Base-by-base conservation (phyloP, 192 early-diverging fungal species). In the Helicostylum pulchrum region DNA sequence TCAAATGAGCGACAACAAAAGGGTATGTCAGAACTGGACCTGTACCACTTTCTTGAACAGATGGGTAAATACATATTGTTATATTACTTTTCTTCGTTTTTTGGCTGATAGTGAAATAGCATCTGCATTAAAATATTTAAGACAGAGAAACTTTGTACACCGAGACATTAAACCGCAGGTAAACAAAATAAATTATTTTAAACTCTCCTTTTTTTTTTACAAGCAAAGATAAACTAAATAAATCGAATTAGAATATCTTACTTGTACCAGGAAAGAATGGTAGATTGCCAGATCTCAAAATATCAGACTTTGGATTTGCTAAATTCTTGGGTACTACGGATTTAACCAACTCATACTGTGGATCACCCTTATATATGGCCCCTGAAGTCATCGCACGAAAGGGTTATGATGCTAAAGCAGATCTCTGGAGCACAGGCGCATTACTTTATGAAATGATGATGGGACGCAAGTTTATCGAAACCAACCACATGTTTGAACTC, bases 241-340 rank as follows among this genome's bases (percentile, higher is more conserved):
- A 17, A 14, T 44, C 34, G 32, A 36, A 94, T 86, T 93, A 96
- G 73, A 83, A 94, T 12, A 77, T 93, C 8, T 71, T 98, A n/a
- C 76, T 83, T 45, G 88, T 90, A 6, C 75, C 88, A 69, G 61
- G 72, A 69, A 66, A 52, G 56, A 12, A 32, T 54, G 71, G 19
- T 12, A 77, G 82, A 2, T 66, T 92, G 20, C 97, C 97, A 15
- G 75, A 77, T 21, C 74, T 99, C 12, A 96, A 98, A 64, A 84
- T 99, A 12, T 96, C 94, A 10, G 97, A 99, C 73, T 99, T 99
- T 77, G 97, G 97, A 17, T 99, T 99, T 79, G 96, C 97, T 1
- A 84, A 96, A 17, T 87, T 88, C 14, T 76, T 99, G 30, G 90
- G 88, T 26, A 80, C 80, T 14, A 80, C 88, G 3, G 89, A 87